These are phyloP conservation scores for Yarrowia galli DNA, from an alignment of 1,139 yeast genomes.

Conservation along the genomic window DNA sequence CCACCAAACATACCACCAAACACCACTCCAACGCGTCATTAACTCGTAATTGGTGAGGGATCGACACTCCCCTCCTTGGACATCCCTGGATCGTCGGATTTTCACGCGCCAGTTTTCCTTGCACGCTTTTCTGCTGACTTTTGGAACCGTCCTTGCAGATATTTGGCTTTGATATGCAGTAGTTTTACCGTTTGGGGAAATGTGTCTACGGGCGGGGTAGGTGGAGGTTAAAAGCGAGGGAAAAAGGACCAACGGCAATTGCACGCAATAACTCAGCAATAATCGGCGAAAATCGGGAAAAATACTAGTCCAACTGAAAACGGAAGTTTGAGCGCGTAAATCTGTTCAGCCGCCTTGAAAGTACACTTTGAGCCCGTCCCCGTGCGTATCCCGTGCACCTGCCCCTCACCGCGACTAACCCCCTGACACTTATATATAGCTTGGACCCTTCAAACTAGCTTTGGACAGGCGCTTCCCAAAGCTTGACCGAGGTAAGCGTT, in stretches of 20 bases:
- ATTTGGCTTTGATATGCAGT: slow-evolving; percentile 4
- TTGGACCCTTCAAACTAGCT: neutral
- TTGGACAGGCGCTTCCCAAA: slow-evolving; percentile 7
- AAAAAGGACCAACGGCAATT: neutral
- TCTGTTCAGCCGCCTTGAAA: neutral
- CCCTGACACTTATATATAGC: slow-evolving; percentile 23
- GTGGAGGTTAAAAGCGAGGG: neutral
- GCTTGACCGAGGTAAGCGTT: slow-evolving; percentile 33
- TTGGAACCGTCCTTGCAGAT: slow-evolving; percentile 17
- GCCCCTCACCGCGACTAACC: slow-evolving; percentile 6
- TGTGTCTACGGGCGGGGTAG: slow-evolving; percentile 33
- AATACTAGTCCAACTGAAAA: neutral
- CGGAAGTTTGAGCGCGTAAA: neutral
- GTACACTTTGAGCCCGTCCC: neutral
- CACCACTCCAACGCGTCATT: neutral
- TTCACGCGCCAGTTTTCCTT: slow-evolving; percentile 15
- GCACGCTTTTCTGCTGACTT: slow-evolving; percentile 1
- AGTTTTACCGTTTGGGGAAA: slow-evolving; percentile 18
- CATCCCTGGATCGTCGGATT: slow-evolving; percentile 29
- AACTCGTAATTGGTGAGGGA: neutral
- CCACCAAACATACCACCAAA: too few relatives aligned
- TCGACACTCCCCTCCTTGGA: neutral
- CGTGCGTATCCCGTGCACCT: neutral
- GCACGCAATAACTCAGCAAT: neutral
- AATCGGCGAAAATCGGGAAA: neutral